phyloP scores from a whole-genome alignment of 2,329 filamentous ascomycete genomes.

The Basipetospora chlamydospora region DNA sequence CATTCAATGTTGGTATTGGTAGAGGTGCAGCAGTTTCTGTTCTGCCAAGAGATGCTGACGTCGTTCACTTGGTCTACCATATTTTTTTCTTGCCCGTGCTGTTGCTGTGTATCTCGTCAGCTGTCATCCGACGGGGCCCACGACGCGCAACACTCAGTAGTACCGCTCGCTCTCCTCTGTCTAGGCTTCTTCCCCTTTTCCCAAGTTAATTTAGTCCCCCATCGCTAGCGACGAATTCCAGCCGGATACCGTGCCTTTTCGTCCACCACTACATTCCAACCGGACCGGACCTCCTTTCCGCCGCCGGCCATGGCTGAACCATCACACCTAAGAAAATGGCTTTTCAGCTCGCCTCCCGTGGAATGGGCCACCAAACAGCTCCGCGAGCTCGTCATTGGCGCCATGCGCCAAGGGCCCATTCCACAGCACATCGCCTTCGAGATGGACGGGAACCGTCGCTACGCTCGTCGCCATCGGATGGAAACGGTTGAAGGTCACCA shows the following conservation, averaged over 20 bases:
- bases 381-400: constrained; percentile 74
- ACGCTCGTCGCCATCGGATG: constrained; percentile 78
- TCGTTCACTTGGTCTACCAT: neutral
- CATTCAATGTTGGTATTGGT: too few species aligned
- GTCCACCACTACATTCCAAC: neutral
- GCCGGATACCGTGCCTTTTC: too few species aligned
- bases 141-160: too few species aligned
- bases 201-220: neutral
- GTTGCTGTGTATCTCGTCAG: neutral
- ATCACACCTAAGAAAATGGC: constrained; percentile 45
- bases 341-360: constrained; percentile 75
- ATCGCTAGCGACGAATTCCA: neutral
- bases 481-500: constrained; percentile 96
- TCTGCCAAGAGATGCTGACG: constrained; percentile 1
- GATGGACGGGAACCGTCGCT: constrained; percentile 96
- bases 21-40: too few species aligned
- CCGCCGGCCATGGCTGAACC: constrained; percentile 39
- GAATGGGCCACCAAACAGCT: constrained; percentile 75
- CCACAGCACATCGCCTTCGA: constrained; percentile 97
- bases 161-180: neutral
- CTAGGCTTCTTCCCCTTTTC: neutral
- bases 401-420: constrained; percentile 77
- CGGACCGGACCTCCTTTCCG: neutral
- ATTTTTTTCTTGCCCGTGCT: neutral
- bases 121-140: too few species aligned